A percentile compares a stretch with the other conserved stretches of the same genome.
Conservation (phyloP, 2,329 filamentous ascomycete species). For the Talaromyces atroroseus region DNA sequence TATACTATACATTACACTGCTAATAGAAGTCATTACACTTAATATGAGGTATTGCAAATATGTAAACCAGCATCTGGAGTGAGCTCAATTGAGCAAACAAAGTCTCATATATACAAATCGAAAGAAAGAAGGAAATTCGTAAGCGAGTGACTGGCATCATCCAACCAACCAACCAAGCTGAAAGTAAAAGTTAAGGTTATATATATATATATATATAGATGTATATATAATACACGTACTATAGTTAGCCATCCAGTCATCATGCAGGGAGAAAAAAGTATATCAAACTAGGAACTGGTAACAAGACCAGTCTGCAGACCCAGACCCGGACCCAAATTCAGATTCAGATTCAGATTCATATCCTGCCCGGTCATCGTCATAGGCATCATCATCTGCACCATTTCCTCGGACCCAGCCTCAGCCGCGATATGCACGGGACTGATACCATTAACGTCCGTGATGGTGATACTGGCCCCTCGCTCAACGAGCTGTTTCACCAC, state of each 20-base stretch:
- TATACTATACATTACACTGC: not conserved
- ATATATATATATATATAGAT: no score
- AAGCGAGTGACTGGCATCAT: not conserved
- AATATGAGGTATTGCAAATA: no score
- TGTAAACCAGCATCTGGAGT: no score
- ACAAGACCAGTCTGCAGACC: not conserved
- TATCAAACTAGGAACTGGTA: not conserved
- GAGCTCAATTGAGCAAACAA: no score
- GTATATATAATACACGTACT: not conserved
- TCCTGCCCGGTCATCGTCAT: not conserved
- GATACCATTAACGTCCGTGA: conserved; percentile 1
- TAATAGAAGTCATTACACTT: no score
- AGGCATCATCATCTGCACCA: conserved; percentile 4
- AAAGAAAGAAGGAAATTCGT: not conserved
- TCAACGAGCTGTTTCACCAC: conserved; percentile 2
- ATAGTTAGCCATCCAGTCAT: not conserved
- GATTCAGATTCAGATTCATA: no score
- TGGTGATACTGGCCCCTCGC: not conserved
- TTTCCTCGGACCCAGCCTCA: conserved; percentile 1
- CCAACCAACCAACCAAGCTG: no score
- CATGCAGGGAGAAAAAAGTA: not conserved
- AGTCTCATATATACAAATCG: not conserved
- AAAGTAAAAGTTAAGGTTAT: not conserved
- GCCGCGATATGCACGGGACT: conserved; percentile 8
- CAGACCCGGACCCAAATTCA: not conserved